Evolutionary conservation across 2,329 filamentous ascomycete species (phyloP), one percentile per base, ranked within the genome.

Genomic region (Xylariaceae sp.): DNA sequence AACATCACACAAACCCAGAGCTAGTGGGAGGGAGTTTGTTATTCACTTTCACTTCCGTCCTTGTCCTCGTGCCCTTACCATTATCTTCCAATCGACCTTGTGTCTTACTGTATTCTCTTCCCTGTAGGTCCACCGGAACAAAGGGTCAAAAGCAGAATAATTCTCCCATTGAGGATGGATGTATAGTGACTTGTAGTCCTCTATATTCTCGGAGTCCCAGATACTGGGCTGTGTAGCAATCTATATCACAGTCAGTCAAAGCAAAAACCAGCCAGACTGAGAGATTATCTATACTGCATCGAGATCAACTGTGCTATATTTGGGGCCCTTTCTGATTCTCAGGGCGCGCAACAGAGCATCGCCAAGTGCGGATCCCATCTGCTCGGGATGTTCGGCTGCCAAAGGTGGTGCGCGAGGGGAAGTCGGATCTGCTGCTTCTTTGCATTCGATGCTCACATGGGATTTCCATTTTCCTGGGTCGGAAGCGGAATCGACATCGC

Each of bases 141-240:
- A 46, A 12, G 63, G 62, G 34, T 66, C 65, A 23, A 67, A 67
- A 6, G 59, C 61, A 2, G 47, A 37, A 45, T 50, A 55, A 39
- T 69, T 69, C 55, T 68, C 66, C 62, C 65, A 67, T 38, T 66
- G 47, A 0, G 62, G 56, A 29, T 66, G 64, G 5, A 67, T 65
- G 21, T 66, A 66, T 2, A 58, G 52, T 19, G 61, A 42, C 34
- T 66, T 66, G 42, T 64, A 66, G 29, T 66, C 56, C 34, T 67
- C 64, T 14, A 66, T 25, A 7, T 64, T 60, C 22, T 63, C 62
- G 0, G 64, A 64, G 29, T 67, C 64, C 64, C 64, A 67, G 2
- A 67, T 66, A 23, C 65, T 67, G 0, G 63, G 63, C 37, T 67
- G 64, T 1, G 64, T 67, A 16, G 64, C 64, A 37, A 62, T 50